Conservation (phyloP, 208 protist species). For the Leishmania turanica region DNA sequence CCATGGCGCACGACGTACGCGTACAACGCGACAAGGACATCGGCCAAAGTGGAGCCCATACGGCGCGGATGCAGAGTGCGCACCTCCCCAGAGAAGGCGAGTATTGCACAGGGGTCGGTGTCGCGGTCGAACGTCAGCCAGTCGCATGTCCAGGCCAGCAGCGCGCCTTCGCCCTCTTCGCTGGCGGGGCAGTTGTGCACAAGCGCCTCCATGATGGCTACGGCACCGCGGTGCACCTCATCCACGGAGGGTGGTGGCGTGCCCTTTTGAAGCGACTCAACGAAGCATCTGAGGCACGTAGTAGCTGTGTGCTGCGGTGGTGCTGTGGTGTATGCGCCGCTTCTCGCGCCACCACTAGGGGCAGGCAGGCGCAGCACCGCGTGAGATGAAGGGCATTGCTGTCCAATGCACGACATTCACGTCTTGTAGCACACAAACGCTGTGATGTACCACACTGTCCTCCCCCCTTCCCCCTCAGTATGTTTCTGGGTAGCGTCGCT, state of each 20-base stretch:
- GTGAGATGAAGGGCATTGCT: slow-evolving; percentile 2
- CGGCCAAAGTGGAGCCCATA: slow-evolving; percentile 11
- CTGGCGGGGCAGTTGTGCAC: background rate
- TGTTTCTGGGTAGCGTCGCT: background rate
- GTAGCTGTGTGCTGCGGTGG: background rate
- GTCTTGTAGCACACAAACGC: background rate
- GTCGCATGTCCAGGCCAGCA: background rate
- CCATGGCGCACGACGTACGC: slow-evolving; percentile 7
- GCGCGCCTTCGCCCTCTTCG: background rate
- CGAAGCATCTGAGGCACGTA: slow-evolving; percentile 15
- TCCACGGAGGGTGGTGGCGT: background rate
- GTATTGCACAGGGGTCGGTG: background rate
- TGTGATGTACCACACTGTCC: background rate
- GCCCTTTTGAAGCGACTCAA: background rate
- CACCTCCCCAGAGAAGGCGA: background rate
- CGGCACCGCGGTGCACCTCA: slow-evolving; percentile 1
- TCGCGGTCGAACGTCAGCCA: background rate
- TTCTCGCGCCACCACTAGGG: background rate
- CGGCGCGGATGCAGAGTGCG: background rate
- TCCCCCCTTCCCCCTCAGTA: background rate
- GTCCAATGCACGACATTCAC: background rate
- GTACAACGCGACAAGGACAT: slow-evolving; percentile 17
- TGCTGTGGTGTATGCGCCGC: background rate
- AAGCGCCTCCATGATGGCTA: slow-evolving; percentile 15
- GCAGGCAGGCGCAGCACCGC: background rate